These are phyloP conservation scores for Luzula sylvatica DNA, from an alignment of 176 grass and related monocot genomes.

Conservation along the genomic window DNA sequence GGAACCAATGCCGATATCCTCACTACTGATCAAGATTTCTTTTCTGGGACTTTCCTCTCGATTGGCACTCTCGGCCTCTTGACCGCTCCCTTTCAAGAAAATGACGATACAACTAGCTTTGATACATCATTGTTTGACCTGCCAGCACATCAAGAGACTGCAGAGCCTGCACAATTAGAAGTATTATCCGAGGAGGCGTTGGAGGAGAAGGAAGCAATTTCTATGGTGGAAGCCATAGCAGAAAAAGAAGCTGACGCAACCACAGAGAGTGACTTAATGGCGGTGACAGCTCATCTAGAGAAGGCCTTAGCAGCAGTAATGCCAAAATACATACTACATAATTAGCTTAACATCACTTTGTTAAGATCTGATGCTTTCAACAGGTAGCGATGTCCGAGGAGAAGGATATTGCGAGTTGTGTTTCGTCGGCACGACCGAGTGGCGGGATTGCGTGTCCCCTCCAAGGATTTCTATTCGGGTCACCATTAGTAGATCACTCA, in stretches of 20 bases:
- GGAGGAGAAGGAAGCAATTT: constrained; percentile 14
- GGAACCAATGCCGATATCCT: constrained; percentile 20
- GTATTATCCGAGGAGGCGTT: neutral
- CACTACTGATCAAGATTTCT: constrained; percentile 19
- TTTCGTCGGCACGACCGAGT: constrained; percentile 67
- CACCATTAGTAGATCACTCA: constrained; percentile 44
- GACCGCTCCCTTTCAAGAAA: constrained; percentile 10
- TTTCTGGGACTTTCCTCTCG: constrained; percentile 37
- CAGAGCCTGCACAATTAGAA: neutral
- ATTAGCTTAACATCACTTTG: too few species aligned
- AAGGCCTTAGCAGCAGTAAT: constrained; percentile 46
- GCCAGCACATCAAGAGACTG: neutral
- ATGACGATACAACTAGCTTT: neutral
- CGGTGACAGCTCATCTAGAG: constrained; percentile 76
- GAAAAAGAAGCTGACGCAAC: constrained; percentile 66
- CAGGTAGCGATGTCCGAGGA: constrained; percentile 24
- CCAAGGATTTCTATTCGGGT: constrained; percentile 80
- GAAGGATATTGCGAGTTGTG: constrained; percentile 22
- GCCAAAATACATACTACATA: too few species aligned
- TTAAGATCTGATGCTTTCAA: too few species aligned
- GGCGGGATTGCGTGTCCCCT: constrained; percentile 60
- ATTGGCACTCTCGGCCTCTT: constrained; percentile 53
- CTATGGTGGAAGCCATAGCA: constrained; percentile 47
- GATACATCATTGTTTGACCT: constrained; percentile 37
- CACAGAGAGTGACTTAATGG: constrained; percentile 73